Base-by-base conservation (phyloP, 768 basidiomycete species). In the Tylopilus balloui region DNA sequence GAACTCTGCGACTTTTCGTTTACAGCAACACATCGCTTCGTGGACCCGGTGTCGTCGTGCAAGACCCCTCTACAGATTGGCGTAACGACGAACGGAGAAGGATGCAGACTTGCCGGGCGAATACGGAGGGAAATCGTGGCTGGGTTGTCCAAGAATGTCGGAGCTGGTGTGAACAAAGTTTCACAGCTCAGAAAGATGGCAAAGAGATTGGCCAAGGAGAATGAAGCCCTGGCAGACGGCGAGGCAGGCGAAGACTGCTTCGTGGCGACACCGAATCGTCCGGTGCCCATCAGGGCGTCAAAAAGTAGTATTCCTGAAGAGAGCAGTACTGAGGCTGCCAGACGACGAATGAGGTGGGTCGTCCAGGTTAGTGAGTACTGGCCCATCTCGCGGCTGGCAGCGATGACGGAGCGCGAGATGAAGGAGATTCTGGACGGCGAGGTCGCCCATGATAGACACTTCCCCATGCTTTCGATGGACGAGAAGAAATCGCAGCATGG, bases 351-450 rank as follows among this genome's bases (percentile, higher is more conserved):
- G 80, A 82, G 86, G 66, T 97, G 92, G 91, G 85, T 96, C 3
- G 84, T 92, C 0, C 95, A 97, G 64, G 80, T 98, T 57, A 94
- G 92, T 74, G 94, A 97, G 65, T 97, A 96, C 65, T 97, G 92
- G 90, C 85, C 92, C 0, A 74, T 93, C 41, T 77, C 85, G 11
- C 81, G 79, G 35, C 77, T 97, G 8, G 84, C 90, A 0, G 65
- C 69, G 10, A 78, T 96, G 77, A 73, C 80, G 15, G 74, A 78
- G 32, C 61, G 60, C 17, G 88, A 92, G 5, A 88, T 94, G 81
- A 66, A 73, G 11, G 70, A 74, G n/a, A 66, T 89, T 6, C 64
- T 92, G 20, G 71, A 74, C 34, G 78, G 75, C 1, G 55, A 62
- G 12, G 57, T 53, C 7, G 35, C 42, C 6, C 50, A 52, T 17